phyloP scores from a whole-genome alignment of 768 basidiomycete genomes.

The Tulasnella sp. region DNA sequence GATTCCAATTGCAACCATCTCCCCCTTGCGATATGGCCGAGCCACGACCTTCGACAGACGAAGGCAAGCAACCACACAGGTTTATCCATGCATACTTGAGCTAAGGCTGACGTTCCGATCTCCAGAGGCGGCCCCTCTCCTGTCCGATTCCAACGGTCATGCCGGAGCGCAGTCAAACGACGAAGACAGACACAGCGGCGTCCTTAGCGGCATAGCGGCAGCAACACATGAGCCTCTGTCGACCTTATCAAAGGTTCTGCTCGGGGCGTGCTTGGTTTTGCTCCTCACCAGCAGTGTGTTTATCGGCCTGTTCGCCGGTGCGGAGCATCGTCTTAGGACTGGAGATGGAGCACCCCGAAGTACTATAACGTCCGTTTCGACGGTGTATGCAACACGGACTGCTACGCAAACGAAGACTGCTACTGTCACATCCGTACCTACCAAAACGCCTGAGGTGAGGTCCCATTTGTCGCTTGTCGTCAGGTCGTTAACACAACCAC shows the following conservation, averaged over 20 bases:
- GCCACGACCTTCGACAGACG: constrained; percentile 19
- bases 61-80: not conserved
- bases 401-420: constrained; percentile 23
- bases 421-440: constrained; percentile 10
- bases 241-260: constrained; percentile 68
- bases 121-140: constrained; percentile 52
- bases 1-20: not conserved
- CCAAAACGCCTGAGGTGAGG: constrained; percentile 38
- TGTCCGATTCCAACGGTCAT: constrained; percentile 39
- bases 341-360: constrained; percentile 29
- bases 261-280: constrained; percentile 59
- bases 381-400: constrained; percentile 23
- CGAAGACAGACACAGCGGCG: constrained; percentile 26
- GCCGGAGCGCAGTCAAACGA: constrained; percentile 31
- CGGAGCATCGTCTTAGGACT: constrained; percentile 55
- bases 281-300: constrained; percentile 78
- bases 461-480: constrained; percentile 37
- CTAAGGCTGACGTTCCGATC: not conserved
- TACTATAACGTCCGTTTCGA: constrained; percentile 24
- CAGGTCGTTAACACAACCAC: constrained; percentile 19
- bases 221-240: constrained; percentile 62
- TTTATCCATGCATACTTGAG: not conserved
- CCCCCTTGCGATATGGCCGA: constrained; percentile 9
- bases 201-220: constrained; percentile 2
- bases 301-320: constrained; percentile 86